These are phyloP conservation scores for Primulina tabacum DNA, from an alignment of 257 asterid genomes.

Conservation along the genomic window DNA sequence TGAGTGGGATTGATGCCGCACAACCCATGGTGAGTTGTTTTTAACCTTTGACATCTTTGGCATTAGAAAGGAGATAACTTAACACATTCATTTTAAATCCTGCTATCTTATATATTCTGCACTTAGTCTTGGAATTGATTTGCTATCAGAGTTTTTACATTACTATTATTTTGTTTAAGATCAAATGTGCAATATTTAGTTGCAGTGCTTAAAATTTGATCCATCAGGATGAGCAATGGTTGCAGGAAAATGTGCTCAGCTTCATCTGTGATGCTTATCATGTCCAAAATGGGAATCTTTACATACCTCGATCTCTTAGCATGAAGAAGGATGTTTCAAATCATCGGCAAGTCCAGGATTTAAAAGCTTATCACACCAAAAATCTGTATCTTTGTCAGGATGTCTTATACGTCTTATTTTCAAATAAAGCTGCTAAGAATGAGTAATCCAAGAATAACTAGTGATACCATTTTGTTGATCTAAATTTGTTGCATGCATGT, in stretches of 20 bases:
- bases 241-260: conserved; percentile 66
- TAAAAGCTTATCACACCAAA: conserved; percentile 70
- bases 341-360: conserved; percentile 39
- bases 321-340: conserved; percentile 65
- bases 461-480: background rate
- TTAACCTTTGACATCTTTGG: conserved; percentile 6
- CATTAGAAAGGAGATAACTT: too few relatives aligned
- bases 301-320: conserved; percentile 64
- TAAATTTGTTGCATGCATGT: conserved; percentile 21
- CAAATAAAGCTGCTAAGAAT: background rate
- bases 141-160: too few relatives aligned
- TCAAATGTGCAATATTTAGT: background rate
- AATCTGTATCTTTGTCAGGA: conserved; percentile 49
- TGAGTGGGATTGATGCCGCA: conserved; percentile 62
- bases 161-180: background rate
- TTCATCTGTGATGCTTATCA: conserved; percentile 68
- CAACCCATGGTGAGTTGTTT: conserved; percentile 64
- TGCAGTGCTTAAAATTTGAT: too few relatives aligned
- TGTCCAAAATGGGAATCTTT: conserved; percentile 40
- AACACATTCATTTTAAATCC: too few relatives aligned
- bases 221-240: conserved; percentile 1
- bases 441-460: background rate
- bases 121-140: too few relatives aligned
- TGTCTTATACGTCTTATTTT: conserved; percentile 1
- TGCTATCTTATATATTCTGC: too few relatives aligned